A percentile compares a stretch with the other conserved stretches of the same genome.
These are phyloP conservation scores for Sclerotinia spermophila DNA, from an alignment of 2,329 filamentous ascomycete species.

Conservation along the genomic window DNA sequence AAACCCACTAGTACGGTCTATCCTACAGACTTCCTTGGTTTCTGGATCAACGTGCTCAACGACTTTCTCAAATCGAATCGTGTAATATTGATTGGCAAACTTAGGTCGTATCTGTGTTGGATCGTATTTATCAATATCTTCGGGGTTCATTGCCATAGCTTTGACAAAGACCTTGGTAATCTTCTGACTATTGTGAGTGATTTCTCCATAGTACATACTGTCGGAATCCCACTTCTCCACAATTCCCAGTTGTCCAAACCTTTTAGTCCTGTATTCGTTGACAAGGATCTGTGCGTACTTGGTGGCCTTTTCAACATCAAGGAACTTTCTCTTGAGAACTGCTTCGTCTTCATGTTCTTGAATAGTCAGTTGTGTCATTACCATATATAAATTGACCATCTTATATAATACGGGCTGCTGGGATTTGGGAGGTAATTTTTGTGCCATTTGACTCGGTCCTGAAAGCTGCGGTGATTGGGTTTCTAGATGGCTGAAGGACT, in stretches of 20 bases:
- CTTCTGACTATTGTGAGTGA: neutral
- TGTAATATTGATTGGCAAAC: neutral
- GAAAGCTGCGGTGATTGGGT: neutral
- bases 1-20: neutral
- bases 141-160: neutral
- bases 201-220: neutral
- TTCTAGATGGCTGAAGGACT: neutral
- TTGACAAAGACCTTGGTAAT: conserved; percentile 4
- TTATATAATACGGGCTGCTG: neutral
- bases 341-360: neutral
- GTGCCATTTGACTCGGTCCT: neutral
- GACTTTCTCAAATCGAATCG: neutral
- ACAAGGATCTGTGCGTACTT: conserved; percentile 2
- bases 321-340: conserved; percentile 2
- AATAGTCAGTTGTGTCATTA: conserved; percentile 4
- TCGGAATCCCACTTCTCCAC: neutral
- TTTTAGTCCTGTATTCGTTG: conserved; percentile 7
- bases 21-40: neutral
- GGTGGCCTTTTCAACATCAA: conserved; percentile 17
- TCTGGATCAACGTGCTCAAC: neutral
- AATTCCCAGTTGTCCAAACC: neutral
- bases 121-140: conserved; percentile 1
- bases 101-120: neutral
- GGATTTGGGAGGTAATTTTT: neutral
- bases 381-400: conserved; percentile 17